Base-by-base conservation (phyloP, 202 grass and related monocot genomes). In the Cymbopogon flexuosus region DNA sequence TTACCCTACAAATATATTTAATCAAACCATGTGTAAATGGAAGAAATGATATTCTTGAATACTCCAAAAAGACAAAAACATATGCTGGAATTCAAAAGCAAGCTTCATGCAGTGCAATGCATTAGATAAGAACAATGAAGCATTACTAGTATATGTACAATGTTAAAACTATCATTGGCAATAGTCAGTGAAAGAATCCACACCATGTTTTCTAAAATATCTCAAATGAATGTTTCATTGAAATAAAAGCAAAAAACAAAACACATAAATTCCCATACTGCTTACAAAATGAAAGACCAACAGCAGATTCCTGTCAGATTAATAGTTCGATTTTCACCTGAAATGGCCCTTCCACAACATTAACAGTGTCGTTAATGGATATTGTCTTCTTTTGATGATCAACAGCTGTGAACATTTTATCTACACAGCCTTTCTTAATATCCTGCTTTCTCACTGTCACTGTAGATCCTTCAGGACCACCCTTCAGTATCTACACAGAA, bases 361-460 rank as follows among this genome's bases (percentile, higher is more conserved):
- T 94, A 78, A 99, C 88, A 72, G 73, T 83, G 65, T 99, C 92
- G 43, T 91, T 91, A 77, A 99, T 93, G 59, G 84, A 88, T 91
- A 99, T 88, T 47, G 30, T 89, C 70, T 91, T 96, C 69, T 83
- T 91, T 18, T 95, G 82, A 45, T 67, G 82, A 76, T 99, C 96
- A 69, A 88, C 73, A 80, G 96, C 92, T 59, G 90, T 95, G 84
- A 99, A 95, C 96, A 99, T 99, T 79, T 93, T 99, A 77, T 99
- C 96, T 16, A 73, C 79, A 41, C 87, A 87, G 57, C 83, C 71
- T 69, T 83, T 91, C 73, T 98, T 99, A 62, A 99, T 88, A 31
- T 95, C 96, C 19, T 91, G 73, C 78, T 79, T 93, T 83, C 62
- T 90, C 76, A 99, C 39, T 6, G 65, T 84, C 31, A 93, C 66